Base-by-base conservation (phyloP, 192 early-diverging fungal species). In the Rhizoclosmatium sp. region DNA sequence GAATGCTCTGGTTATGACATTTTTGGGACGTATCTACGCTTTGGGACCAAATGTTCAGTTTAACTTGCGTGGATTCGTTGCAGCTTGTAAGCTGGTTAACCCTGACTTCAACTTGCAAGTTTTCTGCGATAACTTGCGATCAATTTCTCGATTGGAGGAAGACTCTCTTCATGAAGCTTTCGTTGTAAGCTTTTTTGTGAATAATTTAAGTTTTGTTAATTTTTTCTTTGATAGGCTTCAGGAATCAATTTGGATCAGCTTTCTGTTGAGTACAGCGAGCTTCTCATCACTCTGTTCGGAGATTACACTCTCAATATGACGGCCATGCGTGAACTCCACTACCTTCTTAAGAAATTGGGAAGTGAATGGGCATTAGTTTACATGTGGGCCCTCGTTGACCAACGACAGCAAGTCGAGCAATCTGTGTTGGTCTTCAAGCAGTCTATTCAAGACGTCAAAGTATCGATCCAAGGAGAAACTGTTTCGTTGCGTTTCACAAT, bases 1-100 rank as follows among this genome's bases (percentile, higher is more conserved):
- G 69, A 73, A 73, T 51, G 59, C 62, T 54, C 62, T 80, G 5
- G 70, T 80, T 39, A 80, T 58, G 70, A 71, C 78, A 23, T 80
- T 80, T 48, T 49, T 80, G 2, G 60, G 61, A 23, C 56, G 78
- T 3, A 40, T 80, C 61, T 73, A 80, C 47, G 78, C 44, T 10
- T 47, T 80, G 14, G 78, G 78, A 40, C 31, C 47, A 49, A 46
- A 71, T 47, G 70, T 71, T 23, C 78, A 80, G 64, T 80, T 80
- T 56, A 73, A 80, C 48, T 62, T 80, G 19, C 78, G 71, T 47
- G 70, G 71, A 7, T 80, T 80, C 42, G 69, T 73, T 9, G 42
- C 68, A 4, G 39, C 42, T n/a, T 80, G 78, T 70, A 80, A 73
- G 48, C 12, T 31, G 23, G 5, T 49, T 23, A 80, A 73, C 62